Percentiles rank a stretch among this genome's conserved stretches.
phyloP scores from a whole-genome alignment of 2,329 filamentous ascomycete genomes.

The Chrysoporthe cubensis region DNA sequence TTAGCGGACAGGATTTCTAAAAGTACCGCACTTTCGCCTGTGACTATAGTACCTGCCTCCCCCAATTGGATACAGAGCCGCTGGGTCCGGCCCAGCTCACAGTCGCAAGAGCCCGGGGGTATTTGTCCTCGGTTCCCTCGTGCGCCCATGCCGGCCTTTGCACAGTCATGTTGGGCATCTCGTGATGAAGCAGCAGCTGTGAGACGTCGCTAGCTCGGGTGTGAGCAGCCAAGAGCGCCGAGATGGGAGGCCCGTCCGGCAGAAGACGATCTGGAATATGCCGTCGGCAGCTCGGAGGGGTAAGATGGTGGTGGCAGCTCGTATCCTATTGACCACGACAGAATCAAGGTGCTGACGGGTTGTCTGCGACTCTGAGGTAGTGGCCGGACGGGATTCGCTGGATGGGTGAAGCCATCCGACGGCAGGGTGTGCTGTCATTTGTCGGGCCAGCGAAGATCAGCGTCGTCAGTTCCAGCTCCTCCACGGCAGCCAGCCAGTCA shows the following conservation, averaged over 20 bases:
- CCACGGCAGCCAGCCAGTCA: not conserved
- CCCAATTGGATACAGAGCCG: not conserved
- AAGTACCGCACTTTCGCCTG: not conserved
- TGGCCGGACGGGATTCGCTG: conserved; percentile 3
- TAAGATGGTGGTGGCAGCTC: not conserved
- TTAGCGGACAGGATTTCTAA: conserved; percentile 1
- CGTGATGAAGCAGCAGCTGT: conserved; percentile 2
- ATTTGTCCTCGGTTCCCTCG: not conserved
- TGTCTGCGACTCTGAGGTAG: not conserved
- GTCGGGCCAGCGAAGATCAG: not conserved
- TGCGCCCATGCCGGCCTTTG: not conserved
- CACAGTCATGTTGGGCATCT: not conserved
- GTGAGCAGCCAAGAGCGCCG: conserved; percentile 4
- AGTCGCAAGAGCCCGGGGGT: not conserved
- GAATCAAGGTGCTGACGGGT: conserved; percentile 7
- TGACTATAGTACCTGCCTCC: not conserved
- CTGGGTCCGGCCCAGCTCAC: not conserved
- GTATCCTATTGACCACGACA: not conserved
- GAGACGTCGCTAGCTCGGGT: conserved; percentile 6
- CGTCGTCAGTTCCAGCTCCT: not conserved
- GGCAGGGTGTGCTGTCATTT: not conserved
- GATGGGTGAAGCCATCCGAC: conserved; percentile 1
- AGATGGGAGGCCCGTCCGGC: conserved; percentile 1
- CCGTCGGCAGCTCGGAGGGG: conserved; percentile 4
- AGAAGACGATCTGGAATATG: not conserved